Conservation (phyloP, 108 stramenopile species). For the Skeletonema costatum region DNA sequence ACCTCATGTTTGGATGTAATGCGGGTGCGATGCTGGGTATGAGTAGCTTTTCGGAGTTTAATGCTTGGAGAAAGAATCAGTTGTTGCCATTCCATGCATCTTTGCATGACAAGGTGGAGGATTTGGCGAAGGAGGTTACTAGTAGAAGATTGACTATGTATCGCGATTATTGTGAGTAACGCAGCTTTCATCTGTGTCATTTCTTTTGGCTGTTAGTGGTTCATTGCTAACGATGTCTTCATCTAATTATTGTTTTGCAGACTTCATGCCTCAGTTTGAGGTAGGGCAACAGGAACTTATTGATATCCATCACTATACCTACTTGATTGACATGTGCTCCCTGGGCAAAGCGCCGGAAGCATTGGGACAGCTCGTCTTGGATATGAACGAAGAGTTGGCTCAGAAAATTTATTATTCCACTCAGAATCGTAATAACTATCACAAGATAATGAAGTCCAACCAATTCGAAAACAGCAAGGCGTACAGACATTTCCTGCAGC, state of each 20-base stretch:
- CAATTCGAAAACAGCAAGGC: conserved; percentile 29
- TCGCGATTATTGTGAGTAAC: conserved; percentile 52
- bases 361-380: conserved; percentile 33
- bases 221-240: background rate
- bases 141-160: conserved; percentile 30
- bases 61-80: conserved; percentile 63
- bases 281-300: conserved; percentile 58
- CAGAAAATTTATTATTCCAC: conserved; percentile 51
- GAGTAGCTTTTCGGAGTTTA: conserved; percentile 42
- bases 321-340: conserved; percentile 53
- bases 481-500: conserved; percentile 38
- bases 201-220: background rate
- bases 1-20: conserved; percentile 61
- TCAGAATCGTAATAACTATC: conserved; percentile 43
- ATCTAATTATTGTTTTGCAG: background rate
- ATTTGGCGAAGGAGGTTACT: conserved; percentile 22
- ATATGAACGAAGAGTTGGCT: conserved; percentile 36
- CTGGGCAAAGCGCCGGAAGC: conserved; percentile 26
- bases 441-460: conserved; percentile 44
- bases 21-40: conserved; percentile 48
- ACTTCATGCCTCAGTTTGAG: conserved; percentile 62
- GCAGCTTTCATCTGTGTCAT: background rate
- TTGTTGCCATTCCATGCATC: conserved; percentile 46
- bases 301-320: conserved; percentile 56
- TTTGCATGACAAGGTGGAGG: conserved; percentile 25